Evolutionary conservation across 352 stramenopile species (phyloP), one percentile per base, ranked within the genome.

Genomic region (Globisporangium radiosum): DNA sequence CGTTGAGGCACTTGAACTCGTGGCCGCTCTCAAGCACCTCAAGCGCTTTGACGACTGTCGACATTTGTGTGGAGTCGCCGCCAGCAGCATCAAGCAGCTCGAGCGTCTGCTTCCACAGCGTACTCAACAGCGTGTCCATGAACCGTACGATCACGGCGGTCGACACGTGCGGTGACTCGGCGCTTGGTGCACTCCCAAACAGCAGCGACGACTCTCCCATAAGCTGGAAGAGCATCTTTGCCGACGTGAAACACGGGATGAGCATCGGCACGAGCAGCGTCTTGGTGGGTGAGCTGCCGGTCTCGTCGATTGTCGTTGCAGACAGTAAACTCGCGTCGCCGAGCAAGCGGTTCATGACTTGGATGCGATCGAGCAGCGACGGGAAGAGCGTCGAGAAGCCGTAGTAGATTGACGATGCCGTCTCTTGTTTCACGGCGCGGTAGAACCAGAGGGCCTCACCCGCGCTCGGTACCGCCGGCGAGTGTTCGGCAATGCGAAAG

Each of bases 181-280:
- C 36, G 11, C 4, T 25, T 14, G 13, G n/a, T 4, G 54, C 57
- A 44, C 54, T 54, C 39, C 57, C 60, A 7, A 77, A 74, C 2
- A 75, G 59, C 0, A 55, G 19, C 11, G 60, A 50, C 6, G 76
- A 69, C 55, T 92, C 81, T 49, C 45, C 72, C 69, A 92, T 90
- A 3, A 95, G 64, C 51, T 90, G 75, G 60, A 93, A 95, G 6
- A 95, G 63, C 75, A 90, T 93, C 57, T 91, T 91, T 13, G 78
- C 68, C 39, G 81, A 90, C 19, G 84, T 88, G 58, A 95, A 93
- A 39, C 68, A 83, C n/a, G 85, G 84, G 0, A 92, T 73, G 9
- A 95, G 77, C 80, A 92, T 92, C 15, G 85, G 83, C 36, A 92
- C 61, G 10, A 95, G 71, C 17, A 92, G 44, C 51, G 85, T 76